Evolutionary conservation across 2,329 filamentous ascomycete genomes (phyloP).

Genomic region (Arthrobotrys pseudoclavata): DNA sequence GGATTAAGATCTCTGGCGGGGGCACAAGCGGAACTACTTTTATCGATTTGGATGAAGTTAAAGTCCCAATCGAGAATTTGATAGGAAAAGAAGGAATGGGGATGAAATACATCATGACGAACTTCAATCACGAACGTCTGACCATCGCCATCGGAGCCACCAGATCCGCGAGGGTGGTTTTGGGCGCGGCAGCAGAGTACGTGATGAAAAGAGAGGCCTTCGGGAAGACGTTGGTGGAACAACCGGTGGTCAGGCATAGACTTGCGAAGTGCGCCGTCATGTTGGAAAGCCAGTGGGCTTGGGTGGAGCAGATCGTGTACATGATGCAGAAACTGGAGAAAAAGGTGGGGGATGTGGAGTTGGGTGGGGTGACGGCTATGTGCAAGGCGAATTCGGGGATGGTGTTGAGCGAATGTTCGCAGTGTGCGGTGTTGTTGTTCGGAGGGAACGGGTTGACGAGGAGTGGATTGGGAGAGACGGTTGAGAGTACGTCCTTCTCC

Average conservation of each 20-base stretch:
- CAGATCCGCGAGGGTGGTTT: constrained; percentile 74
- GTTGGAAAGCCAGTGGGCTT: constrained; percentile 78
- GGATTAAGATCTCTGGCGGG: constrained; percentile 77
- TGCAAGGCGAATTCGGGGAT: constrained; percentile 80
- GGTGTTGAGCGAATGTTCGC: constrained; percentile 79
- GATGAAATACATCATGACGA: constrained; percentile 82
- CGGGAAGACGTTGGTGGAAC: constrained; percentile 78
- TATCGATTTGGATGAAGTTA: constrained; percentile 81
- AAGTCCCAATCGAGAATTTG: constrained; percentile 78
- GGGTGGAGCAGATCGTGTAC: constrained; percentile 79
- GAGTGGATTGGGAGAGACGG: constrained; percentile 78
- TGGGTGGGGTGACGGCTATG: constrained; percentile 80
- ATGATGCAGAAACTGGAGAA: constrained; percentile 75
- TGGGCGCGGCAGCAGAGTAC: constrained; percentile 74
- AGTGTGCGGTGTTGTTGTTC: constrained; percentile 78
- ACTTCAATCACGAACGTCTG: constrained; percentile 84
- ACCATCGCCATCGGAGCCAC: constrained; percentile 76
- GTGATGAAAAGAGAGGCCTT: constrained; percentile 77
- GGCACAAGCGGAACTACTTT: constrained; percentile 78
- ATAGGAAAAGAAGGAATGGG: constrained; percentile 78
- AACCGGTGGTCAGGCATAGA: constrained; percentile 80
- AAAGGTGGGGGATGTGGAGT: constrained; percentile 73
- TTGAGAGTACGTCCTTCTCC: constrained; percentile 73
- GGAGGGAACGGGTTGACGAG: constrained; percentile 80
- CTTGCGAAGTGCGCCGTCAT: constrained; percentile 78